Conservation (phyloP, 768 basidiomycete genomes). For the Chalciporus sphaerocephalus region DNA sequence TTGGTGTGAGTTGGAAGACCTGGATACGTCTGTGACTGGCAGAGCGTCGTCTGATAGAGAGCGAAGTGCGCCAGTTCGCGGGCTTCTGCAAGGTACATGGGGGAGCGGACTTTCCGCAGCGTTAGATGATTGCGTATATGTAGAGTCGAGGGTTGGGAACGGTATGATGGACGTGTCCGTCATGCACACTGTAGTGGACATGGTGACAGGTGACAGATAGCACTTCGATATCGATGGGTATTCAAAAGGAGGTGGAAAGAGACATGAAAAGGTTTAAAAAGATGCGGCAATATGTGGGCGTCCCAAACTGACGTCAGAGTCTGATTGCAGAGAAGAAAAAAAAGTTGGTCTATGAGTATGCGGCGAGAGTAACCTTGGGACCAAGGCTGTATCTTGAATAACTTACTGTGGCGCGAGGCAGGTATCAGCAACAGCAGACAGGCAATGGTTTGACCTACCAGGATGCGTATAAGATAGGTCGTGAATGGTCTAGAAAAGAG, state of each 20-base stretch:
- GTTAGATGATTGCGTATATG: conserved; percentile 41
- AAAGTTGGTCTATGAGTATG: conserved; percentile 1
- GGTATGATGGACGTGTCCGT: conserved; percentile 25
- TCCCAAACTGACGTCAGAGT: conserved; percentile 8
- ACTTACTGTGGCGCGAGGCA: conserved; percentile 12
- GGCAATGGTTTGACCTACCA: background rate
- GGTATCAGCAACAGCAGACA: background rate
- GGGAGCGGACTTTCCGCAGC: conserved; percentile 59
- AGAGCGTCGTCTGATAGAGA: conserved; percentile 14
- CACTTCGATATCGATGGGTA: conserved; percentile 4
- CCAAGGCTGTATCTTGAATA: conserved; percentile 10
- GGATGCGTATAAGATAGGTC: background rate
- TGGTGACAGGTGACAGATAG: conserved; percentile 2
- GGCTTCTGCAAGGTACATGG: conserved; percentile 51
- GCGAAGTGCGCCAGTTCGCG: conserved; percentile 8
- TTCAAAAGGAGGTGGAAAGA: too few species aligned
- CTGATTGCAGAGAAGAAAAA: conserved; percentile 5
- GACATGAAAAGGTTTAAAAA: too few species aligned
- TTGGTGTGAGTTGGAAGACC: conserved; percentile 3
- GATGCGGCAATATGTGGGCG: background rate
- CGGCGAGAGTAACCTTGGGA: conserved; percentile 4
- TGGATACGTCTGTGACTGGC: conserved; percentile 6
- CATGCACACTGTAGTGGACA: conserved; percentile 23
- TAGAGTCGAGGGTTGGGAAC: conserved; percentile 22
- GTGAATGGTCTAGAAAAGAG: background rate